Percentiles rank a stretch among this genome's conserved stretches.
Evolutionary conservation across 306 rosid species (phyloP).

Genomic region (Cucumis cinereus): DNA sequence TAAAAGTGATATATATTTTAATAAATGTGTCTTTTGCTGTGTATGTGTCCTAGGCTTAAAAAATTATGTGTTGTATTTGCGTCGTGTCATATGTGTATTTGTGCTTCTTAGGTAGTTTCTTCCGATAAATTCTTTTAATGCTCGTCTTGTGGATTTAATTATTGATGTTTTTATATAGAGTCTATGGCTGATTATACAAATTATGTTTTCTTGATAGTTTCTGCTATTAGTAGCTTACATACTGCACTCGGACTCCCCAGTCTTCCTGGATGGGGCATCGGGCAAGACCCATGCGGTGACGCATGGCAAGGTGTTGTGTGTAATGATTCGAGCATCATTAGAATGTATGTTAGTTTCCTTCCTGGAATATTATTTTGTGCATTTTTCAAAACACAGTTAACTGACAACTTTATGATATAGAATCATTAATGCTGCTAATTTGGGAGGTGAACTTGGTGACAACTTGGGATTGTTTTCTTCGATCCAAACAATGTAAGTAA

Average conservation of each 20-base stretch:
- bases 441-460: slow-evolving; percentile 81
- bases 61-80: too few species aligned
- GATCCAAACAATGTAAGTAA: slow-evolving; percentile 49
- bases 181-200: slow-evolving; percentile 2
- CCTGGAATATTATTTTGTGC: not conserved
- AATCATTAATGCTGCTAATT: slow-evolving; percentile 58
- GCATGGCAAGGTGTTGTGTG: slow-evolving; percentile 88
- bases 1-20: too few species aligned
- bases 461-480: slow-evolving; percentile 53
- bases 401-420: slow-evolving; percentile 32
- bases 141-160: not conserved
- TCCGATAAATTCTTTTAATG: not conserved
- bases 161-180: not conserved
- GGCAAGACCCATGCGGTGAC: slow-evolving; percentile 88
- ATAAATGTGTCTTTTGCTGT: too few species aligned
- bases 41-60: too few species aligned
- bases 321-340: slow-evolving; percentile 40
- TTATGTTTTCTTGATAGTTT: slow-evolving; percentile 33
- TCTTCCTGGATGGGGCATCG: slow-evolving; percentile 82
- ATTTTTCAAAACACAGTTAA: not conserved
- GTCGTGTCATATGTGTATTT: too few species aligned
- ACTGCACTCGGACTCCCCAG: slow-evolving; percentile 57
- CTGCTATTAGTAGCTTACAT: slow-evolving; percentile 64
- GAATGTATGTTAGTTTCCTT: slow-evolving; percentile 39
- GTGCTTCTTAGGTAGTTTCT: not conserved